Conservation (phyloP, 768 basidiomycete species). For the Boletus sp. region DNA sequence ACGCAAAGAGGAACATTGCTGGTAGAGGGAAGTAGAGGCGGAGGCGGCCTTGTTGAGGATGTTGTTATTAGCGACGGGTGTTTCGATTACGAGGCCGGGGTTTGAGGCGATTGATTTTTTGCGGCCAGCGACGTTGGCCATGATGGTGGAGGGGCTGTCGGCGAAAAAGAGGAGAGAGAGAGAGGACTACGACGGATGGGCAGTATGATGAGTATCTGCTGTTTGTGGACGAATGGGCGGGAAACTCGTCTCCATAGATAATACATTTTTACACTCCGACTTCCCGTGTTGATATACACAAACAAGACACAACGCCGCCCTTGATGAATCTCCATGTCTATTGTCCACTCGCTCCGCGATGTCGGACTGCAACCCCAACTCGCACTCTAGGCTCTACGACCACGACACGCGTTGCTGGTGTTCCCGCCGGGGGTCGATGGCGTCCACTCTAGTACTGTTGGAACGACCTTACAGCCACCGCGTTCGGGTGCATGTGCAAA, state of each 20-base stretch:
- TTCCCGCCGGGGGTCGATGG: too few relatives aligned
- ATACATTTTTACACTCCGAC: conserved; percentile 33
- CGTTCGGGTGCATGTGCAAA: too few relatives aligned
- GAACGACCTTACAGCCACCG: too few relatives aligned
- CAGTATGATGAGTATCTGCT: not conserved
- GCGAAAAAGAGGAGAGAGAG: not conserved
- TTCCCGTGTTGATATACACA: conserved; percentile 26
- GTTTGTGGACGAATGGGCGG: too few relatives aligned
- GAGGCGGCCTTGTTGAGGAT: conserved; percentile 92
- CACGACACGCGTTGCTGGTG: too few relatives aligned
- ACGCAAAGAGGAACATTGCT: conserved; percentile 82
- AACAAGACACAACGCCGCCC: conserved; percentile 23
- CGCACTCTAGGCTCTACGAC: too few relatives aligned
- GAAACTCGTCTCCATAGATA: conserved; percentile 21
- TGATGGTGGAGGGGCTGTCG: conserved; percentile 29
- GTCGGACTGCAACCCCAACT: too few relatives aligned
- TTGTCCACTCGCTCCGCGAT: too few relatives aligned
- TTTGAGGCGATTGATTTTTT: conserved; percentile 78
- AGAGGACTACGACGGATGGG: too few relatives aligned
- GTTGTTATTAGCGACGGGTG: conserved; percentile 74
- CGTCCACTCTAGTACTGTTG: too few relatives aligned
- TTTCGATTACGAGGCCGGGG: conserved; percentile 66
- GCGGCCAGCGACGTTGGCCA: conserved; percentile 60
- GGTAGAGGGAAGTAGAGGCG: conserved; percentile 84
- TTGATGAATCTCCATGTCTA: too few relatives aligned